Conservation (phyloP, 1,284 basidiomycete species). For the Taiwanofungus camphoratus region DNA sequence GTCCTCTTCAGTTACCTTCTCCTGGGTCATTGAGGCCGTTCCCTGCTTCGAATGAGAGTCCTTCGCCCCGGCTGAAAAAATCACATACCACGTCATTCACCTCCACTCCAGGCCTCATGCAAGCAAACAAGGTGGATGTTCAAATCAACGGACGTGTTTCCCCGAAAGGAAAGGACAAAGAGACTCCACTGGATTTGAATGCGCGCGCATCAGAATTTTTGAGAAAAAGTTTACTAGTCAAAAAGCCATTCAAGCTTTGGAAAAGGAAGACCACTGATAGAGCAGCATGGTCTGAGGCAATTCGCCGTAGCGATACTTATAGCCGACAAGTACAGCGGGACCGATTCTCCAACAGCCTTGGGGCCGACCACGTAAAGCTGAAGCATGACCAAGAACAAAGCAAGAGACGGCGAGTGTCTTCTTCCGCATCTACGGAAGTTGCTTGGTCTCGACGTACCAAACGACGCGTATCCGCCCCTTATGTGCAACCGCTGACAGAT, state of each 20-base stretch:
- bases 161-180: slow-evolving; percentile 28
- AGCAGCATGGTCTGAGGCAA: slow-evolving; percentile 53
- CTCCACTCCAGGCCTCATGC: slow-evolving; percentile 4
- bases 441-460: slow-evolving; percentile 35
- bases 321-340: slow-evolving; percentile 41
- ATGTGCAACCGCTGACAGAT: slow-evolving; percentile 48
- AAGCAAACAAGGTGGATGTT: not conserved
- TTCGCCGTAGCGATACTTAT: slow-evolving; percentile 52
- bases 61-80: slow-evolving; percentile 12
- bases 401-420: slow-evolving; percentile 23
- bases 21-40: slow-evolving; percentile 13
- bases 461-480: slow-evolving; percentile 43
- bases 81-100: slow-evolving; percentile 2
- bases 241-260: slow-evolving; percentile 39
- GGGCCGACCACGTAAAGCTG: slow-evolving; percentile 11
- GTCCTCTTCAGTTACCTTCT: slow-evolving; percentile 26
- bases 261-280: slow-evolving; percentile 36
- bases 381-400: slow-evolving; percentile 10
- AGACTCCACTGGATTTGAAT: slow-evolving; percentile 17
- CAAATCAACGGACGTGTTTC: slow-evolving; percentile 3
- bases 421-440: slow-evolving; percentile 17
- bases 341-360: slow-evolving; percentile 29
- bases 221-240: slow-evolving; percentile 22
- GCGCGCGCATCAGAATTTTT: slow-evolving; percentile 11
- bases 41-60: slow-evolving; percentile 8